These are phyloP conservation scores for Colletotrichum filicis DNA, from an alignment of 2,329 filamentous ascomycete species.

Conservation along the genomic window DNA sequence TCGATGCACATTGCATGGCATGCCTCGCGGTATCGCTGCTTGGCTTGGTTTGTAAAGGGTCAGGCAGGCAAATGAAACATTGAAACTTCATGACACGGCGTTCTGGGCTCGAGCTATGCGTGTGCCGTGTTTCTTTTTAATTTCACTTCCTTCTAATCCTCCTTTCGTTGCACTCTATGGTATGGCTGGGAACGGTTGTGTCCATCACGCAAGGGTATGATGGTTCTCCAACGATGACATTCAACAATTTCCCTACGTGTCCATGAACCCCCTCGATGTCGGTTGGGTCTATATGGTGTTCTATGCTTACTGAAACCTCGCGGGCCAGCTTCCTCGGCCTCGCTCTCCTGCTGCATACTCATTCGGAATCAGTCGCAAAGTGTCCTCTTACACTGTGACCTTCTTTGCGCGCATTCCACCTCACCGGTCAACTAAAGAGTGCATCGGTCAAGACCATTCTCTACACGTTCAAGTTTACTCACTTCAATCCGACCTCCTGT, in stretches of 20 bases:
- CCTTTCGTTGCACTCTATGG: background rate
- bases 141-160: background rate
- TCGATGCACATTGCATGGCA: slow-evolving; percentile 61
- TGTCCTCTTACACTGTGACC: too few relatives aligned
- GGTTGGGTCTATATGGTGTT: background rate
- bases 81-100: slow-evolving; percentile 48
- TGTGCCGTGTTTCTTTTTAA: slow-evolving; percentile 28
- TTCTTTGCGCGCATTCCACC: too few relatives aligned
- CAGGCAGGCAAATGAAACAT: slow-evolving; percentile 64
- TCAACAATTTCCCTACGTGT: background rate
- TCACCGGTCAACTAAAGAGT: too few relatives aligned
- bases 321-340: background rate
- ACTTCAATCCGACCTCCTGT: too few relatives aligned
- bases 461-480: too few relatives aligned
- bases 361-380: background rate
- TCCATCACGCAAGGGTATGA: background rate
- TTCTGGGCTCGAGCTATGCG: slow-evolving; percentile 33
- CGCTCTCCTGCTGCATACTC: background rate
- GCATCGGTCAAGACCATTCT: too few relatives aligned
- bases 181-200: background rate
- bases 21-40: slow-evolving; percentile 48
- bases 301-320: too few relatives aligned
- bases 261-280: background rate
- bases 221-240: background rate
- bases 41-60: slow-evolving; percentile 60